Conservation (phyloP, 441 rosid species). For the Dalechampia spathulata region DNA sequence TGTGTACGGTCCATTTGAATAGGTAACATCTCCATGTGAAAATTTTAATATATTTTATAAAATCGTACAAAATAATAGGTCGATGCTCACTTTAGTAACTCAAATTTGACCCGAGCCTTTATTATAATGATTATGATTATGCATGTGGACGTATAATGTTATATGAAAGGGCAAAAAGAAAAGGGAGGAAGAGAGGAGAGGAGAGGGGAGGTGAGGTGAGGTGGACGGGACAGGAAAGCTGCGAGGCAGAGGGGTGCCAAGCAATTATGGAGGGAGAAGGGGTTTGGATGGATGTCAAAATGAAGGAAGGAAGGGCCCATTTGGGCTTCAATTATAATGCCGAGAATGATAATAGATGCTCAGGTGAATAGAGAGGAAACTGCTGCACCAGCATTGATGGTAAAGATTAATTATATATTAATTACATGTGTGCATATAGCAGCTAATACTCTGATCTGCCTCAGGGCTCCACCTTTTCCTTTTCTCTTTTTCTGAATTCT, state of each 20-base stretch:
- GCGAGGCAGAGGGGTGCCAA: background rate
- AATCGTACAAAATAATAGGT: no score
- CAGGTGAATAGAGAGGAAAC: slow-evolving; percentile 1
- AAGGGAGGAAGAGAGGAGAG: background rate
- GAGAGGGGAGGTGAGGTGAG: background rate
- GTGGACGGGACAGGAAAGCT: no score
- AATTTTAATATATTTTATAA: no score
- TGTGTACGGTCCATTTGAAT: no score
- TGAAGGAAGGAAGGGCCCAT: slow-evolving; percentile 11
- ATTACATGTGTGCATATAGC: background rate
- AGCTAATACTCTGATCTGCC: slow-evolving; percentile 2
- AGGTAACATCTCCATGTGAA: no score
- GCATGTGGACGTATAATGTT: slow-evolving; percentile 1
- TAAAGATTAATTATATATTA: background rate
- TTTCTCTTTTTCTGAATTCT: no score
- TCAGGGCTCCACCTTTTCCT: slow-evolving; percentile 10
- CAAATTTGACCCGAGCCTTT: background rate
- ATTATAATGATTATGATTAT: background rate
- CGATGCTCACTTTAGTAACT: background rate
- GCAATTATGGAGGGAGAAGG: background rate
- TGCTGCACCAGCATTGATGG: background rate
- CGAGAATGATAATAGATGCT: background rate
- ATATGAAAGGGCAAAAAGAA: background rate
- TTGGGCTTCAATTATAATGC: background rate
- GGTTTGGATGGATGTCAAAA: no score